Evolutionary conservation across 768 basidiomycete species (phyloP), one percentile per base, ranked within the genome.

Genomic region (Boletus reticulatus): DNA sequence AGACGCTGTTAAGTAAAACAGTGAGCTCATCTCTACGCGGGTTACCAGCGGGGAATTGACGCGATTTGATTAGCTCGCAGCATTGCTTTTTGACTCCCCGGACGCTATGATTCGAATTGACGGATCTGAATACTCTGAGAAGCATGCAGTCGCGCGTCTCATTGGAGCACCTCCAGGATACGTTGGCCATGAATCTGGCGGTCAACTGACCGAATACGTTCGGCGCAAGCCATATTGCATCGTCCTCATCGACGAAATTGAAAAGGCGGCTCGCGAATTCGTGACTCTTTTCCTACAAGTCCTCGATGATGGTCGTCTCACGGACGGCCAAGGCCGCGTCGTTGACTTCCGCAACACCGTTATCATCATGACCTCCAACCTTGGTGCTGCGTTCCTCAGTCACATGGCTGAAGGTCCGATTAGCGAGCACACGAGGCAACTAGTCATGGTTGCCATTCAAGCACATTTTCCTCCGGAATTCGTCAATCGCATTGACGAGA

Each of bases 81-180:
- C 82, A 4, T 72, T 95, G 46, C 78, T 98, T 14, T 98, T 98
- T 67, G 92, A 95, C 72, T 93, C 92, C 9, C 84, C 89, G 10
- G 87, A 94, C 61, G 91, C 92, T 17, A 88, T 96, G 87, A 91
- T 95, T 62, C 86, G 93, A 49, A 84, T 97, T 63, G 95, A 98
- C 64, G 92, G 87, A 62, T 90, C 90, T 19, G 94, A 98, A 67
- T 96, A 98, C 73, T 94, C 92, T 17, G 92, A 92, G 58, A 84
- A 82, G 66, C 89, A 90, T 61, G 80, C 86, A 7, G 81, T 90
- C 53, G 78, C 85, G n/a, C 78, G 88, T 37, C 76, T 89, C 46
- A 84, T 89, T 50, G 82, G 82, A 42, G 76, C 82, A 19, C 90
- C 90, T 52, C 89, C 90, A 50, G 90, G 95, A 38, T 98, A 96